Base-by-base conservation (phyloP, 352 stramenopile species). In the Thraustochytrium sp. region DNA sequence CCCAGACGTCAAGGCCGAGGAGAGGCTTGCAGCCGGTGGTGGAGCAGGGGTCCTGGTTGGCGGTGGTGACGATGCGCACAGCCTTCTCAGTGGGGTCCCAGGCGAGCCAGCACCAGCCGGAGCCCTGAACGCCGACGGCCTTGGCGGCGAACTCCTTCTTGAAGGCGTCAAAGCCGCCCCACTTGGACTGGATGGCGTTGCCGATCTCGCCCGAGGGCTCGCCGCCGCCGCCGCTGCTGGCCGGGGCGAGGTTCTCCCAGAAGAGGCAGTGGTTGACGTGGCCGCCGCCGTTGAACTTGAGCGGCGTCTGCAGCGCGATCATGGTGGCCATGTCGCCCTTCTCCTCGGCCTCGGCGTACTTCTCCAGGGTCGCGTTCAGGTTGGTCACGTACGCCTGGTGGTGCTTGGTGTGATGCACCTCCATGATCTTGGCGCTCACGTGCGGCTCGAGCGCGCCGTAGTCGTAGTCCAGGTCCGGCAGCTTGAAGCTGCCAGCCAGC, bases 181-280 rank as follows among this genome's bases (percentile, higher is more conserved):
- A 83, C 72, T 85, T 56, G 34, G 1, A 87, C 37, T 96, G 88
- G 53, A 99, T 97, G 42, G 92, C 92, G 40, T 93, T 89, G 61
- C 89, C 90, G 53, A 98, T 89, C 21, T 91, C 91, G 62, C 92
- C 93, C 16, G 91, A 86, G 31, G 92, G 92, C 74, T 94, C 90
- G 44, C 90, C 92, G 49, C 92, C 92, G 46, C 92, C 93, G 59
- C 90, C 91, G 59, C 36, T 49, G 59, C 26, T 72, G 59, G 59
- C 26, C 2, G 92, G 92, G 36, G 92, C 90, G 55, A 98, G 87
- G 89, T 98, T 98, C 84, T 97, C 96, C 96, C 96, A 99, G 89
- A 99, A 99, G 84, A 99, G 94, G 74, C 94, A 97, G 89, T 99
- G 97, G 88, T 99, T 99, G 36, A 99, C 88, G 88, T 99, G 96